phyloP scores from a whole-genome alignment of 208 protist species.

The Trypanosoma scelopori region DNA sequence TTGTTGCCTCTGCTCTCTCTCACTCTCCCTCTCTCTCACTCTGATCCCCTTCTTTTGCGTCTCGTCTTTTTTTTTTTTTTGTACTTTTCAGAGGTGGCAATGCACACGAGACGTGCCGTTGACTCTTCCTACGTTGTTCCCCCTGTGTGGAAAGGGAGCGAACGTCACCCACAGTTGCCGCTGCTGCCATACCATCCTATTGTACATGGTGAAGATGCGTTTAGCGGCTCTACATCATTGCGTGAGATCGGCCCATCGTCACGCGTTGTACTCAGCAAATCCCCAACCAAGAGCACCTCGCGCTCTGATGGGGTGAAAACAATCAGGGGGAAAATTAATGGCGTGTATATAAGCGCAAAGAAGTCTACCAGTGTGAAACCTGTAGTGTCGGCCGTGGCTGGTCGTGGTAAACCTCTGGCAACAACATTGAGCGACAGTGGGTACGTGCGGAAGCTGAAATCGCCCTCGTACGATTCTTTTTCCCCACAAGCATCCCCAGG shows the following conservation, averaged over 20 bases:
- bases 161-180: conserved; percentile 19
- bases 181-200: conserved; percentile 21
- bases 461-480: neutral
- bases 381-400: neutral
- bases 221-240: conserved; percentile 25
- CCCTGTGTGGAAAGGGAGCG: conserved; percentile 21
- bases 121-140: conserved; percentile 38
- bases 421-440: neutral
- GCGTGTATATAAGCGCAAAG: neutral
- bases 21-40: conserved; percentile 4
- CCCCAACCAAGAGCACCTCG: neutral
- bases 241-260: conserved; percentile 57
- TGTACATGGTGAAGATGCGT: neutral
- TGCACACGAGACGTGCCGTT: conserved; percentile 7
- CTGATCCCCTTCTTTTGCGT: conserved; percentile 1
- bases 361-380: neutral
- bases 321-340: neutral
- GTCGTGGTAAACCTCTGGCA: neutral
- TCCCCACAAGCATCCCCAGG: neutral
- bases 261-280: conserved; percentile 30
- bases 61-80: conserved; percentile 13
- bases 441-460: neutral
- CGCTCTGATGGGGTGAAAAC: conserved; percentile 1
- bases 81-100: conserved; percentile 4
- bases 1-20: no score